phyloP scores from a whole-genome alignment of 352 stramenopile genomes.

The Pythium pectinolyticum region DNA sequence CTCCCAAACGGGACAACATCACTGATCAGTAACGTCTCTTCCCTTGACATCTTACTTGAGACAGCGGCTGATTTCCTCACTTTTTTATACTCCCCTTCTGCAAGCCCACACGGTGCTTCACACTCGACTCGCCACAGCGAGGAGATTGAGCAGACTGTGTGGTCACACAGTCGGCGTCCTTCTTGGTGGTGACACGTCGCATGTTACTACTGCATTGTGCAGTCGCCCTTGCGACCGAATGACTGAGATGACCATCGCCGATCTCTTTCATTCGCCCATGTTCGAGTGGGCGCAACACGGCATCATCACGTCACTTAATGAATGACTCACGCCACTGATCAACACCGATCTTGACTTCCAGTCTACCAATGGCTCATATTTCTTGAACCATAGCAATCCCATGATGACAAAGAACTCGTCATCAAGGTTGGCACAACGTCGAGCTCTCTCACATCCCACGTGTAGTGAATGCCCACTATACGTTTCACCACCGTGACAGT shows the following conservation, averaged over 20 bases:
- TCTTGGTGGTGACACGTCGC: neutral
- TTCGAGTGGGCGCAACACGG: neutral
- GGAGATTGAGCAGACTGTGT: constrained; percentile 8
- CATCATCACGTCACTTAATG: constrained; percentile 14
- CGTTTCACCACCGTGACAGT: constrained; percentile 3
- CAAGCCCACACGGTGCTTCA: too few species aligned
- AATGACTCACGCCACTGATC: constrained; percentile 1
- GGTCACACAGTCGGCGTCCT: constrained; percentile 6
- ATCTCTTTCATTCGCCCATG: constrained; percentile 4
- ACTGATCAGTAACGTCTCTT: too few species aligned
- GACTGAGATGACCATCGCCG: neutral
- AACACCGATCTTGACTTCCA: constrained; percentile 11
- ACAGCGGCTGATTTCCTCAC: constrained; percentile 9
- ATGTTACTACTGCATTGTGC: neutral
- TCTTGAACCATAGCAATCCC: constrained; percentile 2
- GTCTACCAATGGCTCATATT: constrained; percentile 2
- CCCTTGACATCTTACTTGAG: constrained; percentile 2
- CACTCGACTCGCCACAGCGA: neutral
- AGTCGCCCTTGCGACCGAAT: constrained; percentile 15
- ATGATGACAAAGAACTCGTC: constrained; percentile 12
- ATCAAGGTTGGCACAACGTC: constrained; percentile 10
- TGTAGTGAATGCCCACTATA: constrained; percentile 5
- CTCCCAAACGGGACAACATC: constrained; percentile 9
- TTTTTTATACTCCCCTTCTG: too few species aligned
- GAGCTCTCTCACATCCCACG: neutral